Percentiles rank a stretch among this genome's conserved stretches.
phyloP scores from a whole-genome alignment of 257 asterid species.

The Primulina eburnea region DNA sequence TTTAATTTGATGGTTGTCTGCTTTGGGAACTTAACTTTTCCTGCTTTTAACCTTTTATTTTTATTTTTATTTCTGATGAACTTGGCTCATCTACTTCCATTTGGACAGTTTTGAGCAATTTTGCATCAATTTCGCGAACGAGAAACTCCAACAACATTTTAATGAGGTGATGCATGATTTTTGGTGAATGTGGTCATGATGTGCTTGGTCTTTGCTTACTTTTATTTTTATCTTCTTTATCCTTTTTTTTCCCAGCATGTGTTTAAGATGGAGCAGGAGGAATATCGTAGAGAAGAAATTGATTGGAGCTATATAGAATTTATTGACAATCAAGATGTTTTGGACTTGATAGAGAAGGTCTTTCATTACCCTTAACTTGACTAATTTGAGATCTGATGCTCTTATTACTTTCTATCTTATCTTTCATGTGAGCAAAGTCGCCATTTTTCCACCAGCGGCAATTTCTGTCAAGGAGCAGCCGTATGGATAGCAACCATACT shows the following conservation, averaged over 20 bases:
- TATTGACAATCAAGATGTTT: conserved; percentile 98
- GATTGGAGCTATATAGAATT: conserved; percentile 98
- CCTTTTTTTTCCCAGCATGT: conserved; percentile 70
- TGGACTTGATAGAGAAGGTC: conserved; percentile 97
- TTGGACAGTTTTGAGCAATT: conserved; percentile 91
- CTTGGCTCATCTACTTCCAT: conserved; percentile 17
- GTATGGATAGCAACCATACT: conserved; percentile 1
- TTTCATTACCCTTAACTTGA: conserved; percentile 18
- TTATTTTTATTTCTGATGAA: background rate
- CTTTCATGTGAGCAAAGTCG: conserved; percentile 12
- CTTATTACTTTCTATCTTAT: conserved; percentile 19
- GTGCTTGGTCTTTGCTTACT: conserved; percentile 17
- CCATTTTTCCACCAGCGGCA: conserved; percentile 9
- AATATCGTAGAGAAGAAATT: conserved; percentile 83
- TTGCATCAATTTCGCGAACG: conserved; percentile 98
- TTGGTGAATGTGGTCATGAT: conserved; percentile 25
- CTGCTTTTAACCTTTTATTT: background rate
- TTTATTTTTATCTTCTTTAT: conserved; percentile 1
- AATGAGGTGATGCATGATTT: conserved; percentile 67
- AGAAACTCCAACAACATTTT: conserved; percentile 99
- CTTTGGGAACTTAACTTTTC: conserved; percentile 9
- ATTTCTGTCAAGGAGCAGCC: background rate
- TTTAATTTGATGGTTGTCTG: background rate
- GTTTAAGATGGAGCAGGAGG: conserved; percentile 99
- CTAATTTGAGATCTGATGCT: background rate